Conservation (phyloP, 768 basidiomycete genomes). For the Phanerochaete sordida region DNA sequence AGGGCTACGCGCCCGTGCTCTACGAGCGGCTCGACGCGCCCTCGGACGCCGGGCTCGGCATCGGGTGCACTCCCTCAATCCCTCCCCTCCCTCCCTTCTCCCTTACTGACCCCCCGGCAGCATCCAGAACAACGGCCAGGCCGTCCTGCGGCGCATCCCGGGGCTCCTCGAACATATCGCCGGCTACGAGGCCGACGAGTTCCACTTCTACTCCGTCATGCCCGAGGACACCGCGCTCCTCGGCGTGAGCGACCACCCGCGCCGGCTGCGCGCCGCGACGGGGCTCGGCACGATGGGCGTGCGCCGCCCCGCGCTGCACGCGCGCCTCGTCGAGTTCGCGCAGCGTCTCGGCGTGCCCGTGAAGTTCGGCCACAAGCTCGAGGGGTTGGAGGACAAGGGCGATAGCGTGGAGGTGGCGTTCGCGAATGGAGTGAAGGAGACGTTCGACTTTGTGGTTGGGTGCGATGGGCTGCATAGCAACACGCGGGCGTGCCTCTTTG, state of each 20-base stretch:
- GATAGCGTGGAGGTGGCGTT: conserved; percentile 32
- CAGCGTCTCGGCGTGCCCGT: conserved; percentile 30
- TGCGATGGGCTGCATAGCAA: conserved; percentile 44
- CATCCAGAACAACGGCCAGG: conserved; percentile 7
- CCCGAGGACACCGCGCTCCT: conserved; percentile 5
- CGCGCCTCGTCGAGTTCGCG: conserved; percentile 27
- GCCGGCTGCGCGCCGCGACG: background rate
- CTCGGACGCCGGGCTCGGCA: conserved; percentile 27
- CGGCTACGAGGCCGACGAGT: background rate
- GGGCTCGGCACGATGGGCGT: conserved; percentile 12
- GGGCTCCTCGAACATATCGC: conserved; percentile 8
- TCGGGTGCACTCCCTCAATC: conserved; percentile 18
- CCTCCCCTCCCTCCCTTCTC: background rate
- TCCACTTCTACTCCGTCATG: conserved; percentile 6
- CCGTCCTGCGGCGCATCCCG: conserved; percentile 5
- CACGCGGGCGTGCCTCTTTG: conserved; percentile 24
- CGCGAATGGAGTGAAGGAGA: conserved; percentile 32
- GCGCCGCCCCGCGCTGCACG: conserved; percentile 29
- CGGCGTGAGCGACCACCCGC: background rate
- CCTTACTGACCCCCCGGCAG: background rate
- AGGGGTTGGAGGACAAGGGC: conserved; percentile 26
- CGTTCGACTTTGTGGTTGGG: conserved; percentile 38
- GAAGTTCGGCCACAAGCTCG: conserved; percentile 31
- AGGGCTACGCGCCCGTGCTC: conserved; percentile 1
- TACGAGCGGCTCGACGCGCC: conserved; percentile 5